phyloP scores from a whole-genome alignment of 148 eudicot genomes.

The Camellia granthamiana region DNA sequence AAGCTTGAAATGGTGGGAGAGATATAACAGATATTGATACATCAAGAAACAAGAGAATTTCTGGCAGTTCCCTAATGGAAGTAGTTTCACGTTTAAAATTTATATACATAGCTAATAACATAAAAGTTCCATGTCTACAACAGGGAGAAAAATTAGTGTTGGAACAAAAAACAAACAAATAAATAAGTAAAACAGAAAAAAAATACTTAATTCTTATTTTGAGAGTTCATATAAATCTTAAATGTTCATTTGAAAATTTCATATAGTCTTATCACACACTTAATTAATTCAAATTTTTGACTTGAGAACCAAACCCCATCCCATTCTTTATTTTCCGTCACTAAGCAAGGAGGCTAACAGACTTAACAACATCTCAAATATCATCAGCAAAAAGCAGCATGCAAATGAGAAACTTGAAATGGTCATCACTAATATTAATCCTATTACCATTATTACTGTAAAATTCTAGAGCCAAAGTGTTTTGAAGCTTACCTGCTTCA shows the following conservation, averaged over 20 bases:
- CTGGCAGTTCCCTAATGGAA: background rate
- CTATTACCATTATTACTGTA: background rate
- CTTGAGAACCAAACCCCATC: background rate
- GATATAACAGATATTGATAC: background rate
- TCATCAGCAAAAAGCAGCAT: background rate
- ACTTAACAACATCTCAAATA: background rate
- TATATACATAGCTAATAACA: background rate
- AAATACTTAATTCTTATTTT: background rate
- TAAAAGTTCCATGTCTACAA: background rate
- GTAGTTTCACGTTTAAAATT: background rate
- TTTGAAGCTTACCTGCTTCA: constrained; percentile 47
- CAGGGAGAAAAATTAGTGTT: background rate
- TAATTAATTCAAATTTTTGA: background rate
- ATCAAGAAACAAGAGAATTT: background rate
- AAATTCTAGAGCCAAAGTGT: background rate
- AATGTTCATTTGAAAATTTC: too few relatives aligned
- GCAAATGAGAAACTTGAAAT: background rate
- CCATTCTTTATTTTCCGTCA: background rate
- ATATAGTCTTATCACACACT: background rate
- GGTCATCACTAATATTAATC: background rate
- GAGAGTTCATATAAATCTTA: background rate
- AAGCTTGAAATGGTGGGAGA: background rate
- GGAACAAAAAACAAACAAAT: background rate
- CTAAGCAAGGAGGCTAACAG: background rate
- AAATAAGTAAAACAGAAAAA: background rate